phyloP scores from a whole-genome alignment of 2,329 filamentous ascomycete species.

The Aspergillus melleus region DNA sequence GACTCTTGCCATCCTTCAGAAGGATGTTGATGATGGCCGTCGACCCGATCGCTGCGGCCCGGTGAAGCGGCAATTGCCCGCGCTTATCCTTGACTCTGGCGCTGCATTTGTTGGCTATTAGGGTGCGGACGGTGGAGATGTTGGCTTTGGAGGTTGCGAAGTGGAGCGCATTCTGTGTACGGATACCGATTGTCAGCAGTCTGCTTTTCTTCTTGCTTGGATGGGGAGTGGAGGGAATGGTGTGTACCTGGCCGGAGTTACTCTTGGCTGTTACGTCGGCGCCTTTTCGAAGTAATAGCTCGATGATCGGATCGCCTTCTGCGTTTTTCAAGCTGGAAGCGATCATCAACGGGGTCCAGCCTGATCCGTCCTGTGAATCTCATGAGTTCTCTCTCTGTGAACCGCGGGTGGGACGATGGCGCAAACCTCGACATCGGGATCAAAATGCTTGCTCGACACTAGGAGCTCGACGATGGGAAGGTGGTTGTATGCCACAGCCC shows the following conservation, averaged over 20 bases:
- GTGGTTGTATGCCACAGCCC: slow-evolving; percentile 84
- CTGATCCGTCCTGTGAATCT: slow-evolving; percentile 44
- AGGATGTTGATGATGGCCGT: slow-evolving; percentile 83
- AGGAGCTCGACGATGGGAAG: slow-evolving; percentile 72
- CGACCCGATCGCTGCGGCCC: slow-evolving; percentile 85
- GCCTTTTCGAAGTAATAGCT: slow-evolving; percentile 47
- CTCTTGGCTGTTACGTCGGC: slow-evolving; percentile 49
- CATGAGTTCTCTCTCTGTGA: neutral
- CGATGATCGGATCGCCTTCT: slow-evolving; percentile 46
- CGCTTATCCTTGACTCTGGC: slow-evolving; percentile 79
- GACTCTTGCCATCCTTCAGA: slow-evolving; percentile 71
- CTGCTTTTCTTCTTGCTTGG: neutral
- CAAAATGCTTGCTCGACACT: slow-evolving; percentile 70
- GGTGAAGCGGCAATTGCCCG: slow-evolving; percentile 87
- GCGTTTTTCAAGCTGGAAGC: slow-evolving; percentile 48
- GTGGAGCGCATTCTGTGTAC: slow-evolving; percentile 74
- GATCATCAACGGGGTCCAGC: slow-evolving; percentile 54
- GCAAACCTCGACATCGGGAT: slow-evolving; percentile 74
- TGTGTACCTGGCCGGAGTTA: slow-evolving; percentile 41
- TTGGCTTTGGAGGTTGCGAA: slow-evolving; percentile 90
- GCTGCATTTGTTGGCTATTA: slow-evolving; percentile 75
- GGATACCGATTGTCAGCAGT: slow-evolving; percentile 9
- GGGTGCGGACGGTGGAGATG: slow-evolving; percentile 73
- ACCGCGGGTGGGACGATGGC: neutral
- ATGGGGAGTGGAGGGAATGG: neutral